These are phyloP conservation scores for Rhododendron mucronatum DNA, from an alignment of 148 eudicot genomes.

Conservation along the genomic window DNA sequence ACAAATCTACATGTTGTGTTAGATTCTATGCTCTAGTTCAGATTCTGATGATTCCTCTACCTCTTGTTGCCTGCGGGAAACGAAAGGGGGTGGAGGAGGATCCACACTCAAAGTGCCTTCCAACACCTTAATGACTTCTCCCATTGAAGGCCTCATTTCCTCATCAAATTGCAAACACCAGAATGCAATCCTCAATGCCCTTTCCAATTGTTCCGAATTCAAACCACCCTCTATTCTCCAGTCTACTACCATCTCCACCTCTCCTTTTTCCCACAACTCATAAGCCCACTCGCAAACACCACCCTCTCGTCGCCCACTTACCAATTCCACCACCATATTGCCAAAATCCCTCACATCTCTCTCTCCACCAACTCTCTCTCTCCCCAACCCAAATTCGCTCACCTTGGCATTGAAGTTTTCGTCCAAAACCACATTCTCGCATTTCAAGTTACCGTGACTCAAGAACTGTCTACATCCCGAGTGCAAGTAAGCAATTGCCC, in stretches of 20 bases:
- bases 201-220: constrained; percentile 45
- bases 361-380: constrained; percentile 15
- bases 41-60: constrained; percentile 19
- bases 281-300: constrained; percentile 34
- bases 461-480: constrained; percentile 56
- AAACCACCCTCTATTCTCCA: constrained; percentile 29
- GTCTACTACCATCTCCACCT: constrained; percentile 33
- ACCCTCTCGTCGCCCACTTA: constrained; percentile 33
- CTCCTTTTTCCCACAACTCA: constrained; percentile 38
- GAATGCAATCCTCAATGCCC: constrained; percentile 46
- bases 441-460: constrained; percentile 49
- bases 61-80: constrained; percentile 11
- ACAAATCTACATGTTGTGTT: background rate
- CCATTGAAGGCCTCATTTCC: constrained; percentile 65
- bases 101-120: constrained; percentile 54
- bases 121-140: constrained; percentile 61
- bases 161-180: constrained; percentile 61
- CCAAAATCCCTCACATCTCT: constrained; percentile 52
- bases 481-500: constrained; percentile 55
- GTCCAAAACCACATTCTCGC: constrained; percentile 46
- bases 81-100: constrained; percentile 45
- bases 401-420: constrained; percentile 49
- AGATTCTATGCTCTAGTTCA: constrained; percentile 10
- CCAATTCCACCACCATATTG: constrained; percentile 32
- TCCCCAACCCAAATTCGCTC: constrained; percentile 40